These are phyloP conservation scores for Trichoderma semiorbis DNA, from an alignment of 2,329 filamentous ascomycete species.

Conservation along the genomic window DNA sequence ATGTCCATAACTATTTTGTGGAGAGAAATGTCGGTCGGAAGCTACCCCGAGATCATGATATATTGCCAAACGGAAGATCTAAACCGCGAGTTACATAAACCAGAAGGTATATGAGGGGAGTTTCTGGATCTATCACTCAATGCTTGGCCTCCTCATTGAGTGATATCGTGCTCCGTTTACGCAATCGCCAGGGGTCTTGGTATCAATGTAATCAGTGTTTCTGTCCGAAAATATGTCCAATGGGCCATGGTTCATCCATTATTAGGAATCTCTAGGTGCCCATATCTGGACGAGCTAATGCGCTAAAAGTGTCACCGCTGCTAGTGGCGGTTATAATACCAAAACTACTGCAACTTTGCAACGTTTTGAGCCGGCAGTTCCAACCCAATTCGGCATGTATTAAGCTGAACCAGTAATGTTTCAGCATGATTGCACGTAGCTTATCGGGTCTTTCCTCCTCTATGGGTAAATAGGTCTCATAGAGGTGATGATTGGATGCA, in stretches of 20 bases:
- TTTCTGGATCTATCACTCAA: neutral
- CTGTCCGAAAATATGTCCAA: neutral
- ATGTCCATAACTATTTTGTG: neutral
- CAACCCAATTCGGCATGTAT: neutral
- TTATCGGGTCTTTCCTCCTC: neutral
- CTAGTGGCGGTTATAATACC: neutral
- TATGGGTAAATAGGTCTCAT: neutral
- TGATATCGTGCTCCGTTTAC: neutral
- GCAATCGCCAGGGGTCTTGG: neutral
- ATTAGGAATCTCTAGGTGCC: neutral
- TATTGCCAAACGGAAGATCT: neutral
- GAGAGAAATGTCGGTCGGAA: neutral
- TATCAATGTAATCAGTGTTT: neutral
- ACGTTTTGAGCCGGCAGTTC: neutral
- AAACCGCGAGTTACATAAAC: neutral
- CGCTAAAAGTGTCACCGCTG: neutral
- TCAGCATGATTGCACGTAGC: neutral
- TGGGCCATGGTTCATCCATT: neutral
- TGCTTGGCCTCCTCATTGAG: slow-evolving; percentile 6
- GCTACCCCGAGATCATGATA: neutral
- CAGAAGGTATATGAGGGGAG: neutral
- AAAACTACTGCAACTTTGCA: neutral
- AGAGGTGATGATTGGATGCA: neutral
- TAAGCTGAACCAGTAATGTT: neutral
- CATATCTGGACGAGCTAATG: neutral